Conservation (phyloP, 805 yeast species). For the Tetrapisispora arboricola region DNA sequence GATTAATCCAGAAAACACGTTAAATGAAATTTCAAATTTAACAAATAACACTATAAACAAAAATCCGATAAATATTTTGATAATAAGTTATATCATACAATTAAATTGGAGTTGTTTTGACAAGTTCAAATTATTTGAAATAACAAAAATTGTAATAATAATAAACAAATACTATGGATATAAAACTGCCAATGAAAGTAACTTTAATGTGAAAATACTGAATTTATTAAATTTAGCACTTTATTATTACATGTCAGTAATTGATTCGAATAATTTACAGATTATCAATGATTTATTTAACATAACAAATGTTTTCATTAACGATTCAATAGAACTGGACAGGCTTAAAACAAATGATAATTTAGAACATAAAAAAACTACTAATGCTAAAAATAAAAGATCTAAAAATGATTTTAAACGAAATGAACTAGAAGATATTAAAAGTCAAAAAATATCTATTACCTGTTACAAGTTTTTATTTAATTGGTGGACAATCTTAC, state of each 20-base stretch:
- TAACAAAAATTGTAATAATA: slow-evolving; percentile 16
- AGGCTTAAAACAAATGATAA: not conserved
- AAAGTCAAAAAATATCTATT: slow-evolving; percentile 14
- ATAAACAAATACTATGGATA: not conserved
- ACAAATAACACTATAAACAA: not conserved
- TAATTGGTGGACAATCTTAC: slow-evolving; percentile 22
- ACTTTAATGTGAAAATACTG: slow-evolving; percentile 8
- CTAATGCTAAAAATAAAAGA: not conserved
- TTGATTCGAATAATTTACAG: not conserved
- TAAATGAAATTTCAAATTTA: slow-evolving; percentile 7
- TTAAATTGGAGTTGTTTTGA: slow-evolving; percentile 24
- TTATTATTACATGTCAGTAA: slow-evolving; percentile 20
- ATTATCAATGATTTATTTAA: slow-evolving; percentile 1
- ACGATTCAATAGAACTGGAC: slow-evolving; percentile 16
- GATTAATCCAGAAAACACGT: slow-evolving; percentile 14
- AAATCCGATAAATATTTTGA: slow-evolving; percentile 1
- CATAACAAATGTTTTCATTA: slow-evolving; percentile 10
- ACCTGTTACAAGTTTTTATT: slow-evolving; percentile 25
- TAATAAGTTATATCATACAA: slow-evolving; percentile 17
- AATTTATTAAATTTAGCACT: slow-evolving; percentile 18
- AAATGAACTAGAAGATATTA: slow-evolving; percentile 2
- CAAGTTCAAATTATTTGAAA: slow-evolving; percentile 17
- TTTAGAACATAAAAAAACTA: not conserved
- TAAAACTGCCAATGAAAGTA: not conserved
- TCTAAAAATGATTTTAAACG: not conserved